Conservation (phyloP, 179 eudicot species). For the Silene coronaria region DNA sequence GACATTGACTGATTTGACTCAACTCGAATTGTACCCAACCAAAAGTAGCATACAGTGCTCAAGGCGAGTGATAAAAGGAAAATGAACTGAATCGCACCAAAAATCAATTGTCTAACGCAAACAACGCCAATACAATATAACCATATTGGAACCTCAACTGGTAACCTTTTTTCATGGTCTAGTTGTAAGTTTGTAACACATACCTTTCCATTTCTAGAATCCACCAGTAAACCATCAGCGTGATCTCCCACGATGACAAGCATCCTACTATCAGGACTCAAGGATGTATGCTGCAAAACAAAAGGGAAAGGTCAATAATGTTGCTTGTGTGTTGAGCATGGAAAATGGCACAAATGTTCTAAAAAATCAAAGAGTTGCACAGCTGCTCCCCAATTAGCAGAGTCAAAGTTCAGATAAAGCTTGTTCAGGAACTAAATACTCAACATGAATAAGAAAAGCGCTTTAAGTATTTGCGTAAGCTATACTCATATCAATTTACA, state of each 20-base stretch:
- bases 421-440: not conserved
- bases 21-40: not conserved
- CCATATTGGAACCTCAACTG: not conserved
- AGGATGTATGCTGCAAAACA: slow-evolving; percentile 50
- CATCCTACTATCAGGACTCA: slow-evolving; percentile 55
- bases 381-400: not conserved
- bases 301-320: not conserved
- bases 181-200: not conserved
- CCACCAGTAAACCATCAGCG: slow-evolving; percentile 50
- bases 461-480: not conserved
- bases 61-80: not conserved
- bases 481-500: not conserved
- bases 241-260: slow-evolving; percentile 56
- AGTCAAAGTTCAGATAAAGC: not conserved
- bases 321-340: not conserved
- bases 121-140: not conserved
- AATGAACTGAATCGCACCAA: no score
- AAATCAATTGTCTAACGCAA: not conserved
- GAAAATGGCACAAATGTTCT: not conserved
- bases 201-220: slow-evolving; percentile 54
- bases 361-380: not conserved
- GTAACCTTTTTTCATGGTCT: not conserved
- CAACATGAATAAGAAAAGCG: not conserved
- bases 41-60: not conserved
- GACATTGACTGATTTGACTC: not conserved